Percentiles rank a stretch among this genome's conserved stretches.
These are phyloP conservation scores for Metschnikowia borealis DNA, from an alignment of 805 yeast species.

Conservation along the genomic window DNA sequence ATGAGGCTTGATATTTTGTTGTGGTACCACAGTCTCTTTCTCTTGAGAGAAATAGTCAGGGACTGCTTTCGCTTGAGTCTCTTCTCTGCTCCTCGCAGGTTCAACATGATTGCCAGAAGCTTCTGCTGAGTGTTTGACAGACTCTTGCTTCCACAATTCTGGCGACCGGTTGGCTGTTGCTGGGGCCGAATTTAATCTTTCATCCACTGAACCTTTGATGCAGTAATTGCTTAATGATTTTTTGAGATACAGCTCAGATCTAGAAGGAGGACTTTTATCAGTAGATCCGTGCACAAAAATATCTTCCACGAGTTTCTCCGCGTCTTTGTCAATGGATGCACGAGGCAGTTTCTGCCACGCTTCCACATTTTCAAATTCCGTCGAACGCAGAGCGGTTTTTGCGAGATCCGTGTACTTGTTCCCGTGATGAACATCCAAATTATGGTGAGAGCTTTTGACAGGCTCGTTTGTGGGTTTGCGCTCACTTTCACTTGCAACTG, in stretches of 20 bases:
- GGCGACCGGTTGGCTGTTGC: not conserved
- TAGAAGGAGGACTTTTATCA: not conserved
- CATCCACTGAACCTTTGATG: not conserved
- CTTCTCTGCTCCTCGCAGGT: not conserved
- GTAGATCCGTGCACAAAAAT: constrained; percentile 25
- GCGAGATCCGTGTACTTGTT: not conserved
- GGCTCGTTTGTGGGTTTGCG: not conserved
- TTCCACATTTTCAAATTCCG: constrained; percentile 17
- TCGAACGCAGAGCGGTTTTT: not conserved
- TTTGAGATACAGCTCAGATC: not conserved
- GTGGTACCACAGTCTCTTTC: not conserved
- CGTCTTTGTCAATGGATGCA: constrained; percentile 24
- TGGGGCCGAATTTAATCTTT: not conserved
- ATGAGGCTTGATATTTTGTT: not conserved
- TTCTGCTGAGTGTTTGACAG: not conserved
- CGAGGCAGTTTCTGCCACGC: constrained; percentile 33
- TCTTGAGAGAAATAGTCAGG: not conserved
- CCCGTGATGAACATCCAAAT: not conserved
- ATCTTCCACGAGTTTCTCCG: constrained; percentile 38
- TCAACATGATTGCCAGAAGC: not conserved
- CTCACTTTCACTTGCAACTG: not conserved
- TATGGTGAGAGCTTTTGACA: not conserved
- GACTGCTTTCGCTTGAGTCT: not conserved
- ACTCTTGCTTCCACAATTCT: constrained; percentile 1
- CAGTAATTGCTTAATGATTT: not conserved